phyloP scores from a whole-genome alignment of 2,329 filamentous ascomycete species.

The Trichoderma sp. region DNA sequence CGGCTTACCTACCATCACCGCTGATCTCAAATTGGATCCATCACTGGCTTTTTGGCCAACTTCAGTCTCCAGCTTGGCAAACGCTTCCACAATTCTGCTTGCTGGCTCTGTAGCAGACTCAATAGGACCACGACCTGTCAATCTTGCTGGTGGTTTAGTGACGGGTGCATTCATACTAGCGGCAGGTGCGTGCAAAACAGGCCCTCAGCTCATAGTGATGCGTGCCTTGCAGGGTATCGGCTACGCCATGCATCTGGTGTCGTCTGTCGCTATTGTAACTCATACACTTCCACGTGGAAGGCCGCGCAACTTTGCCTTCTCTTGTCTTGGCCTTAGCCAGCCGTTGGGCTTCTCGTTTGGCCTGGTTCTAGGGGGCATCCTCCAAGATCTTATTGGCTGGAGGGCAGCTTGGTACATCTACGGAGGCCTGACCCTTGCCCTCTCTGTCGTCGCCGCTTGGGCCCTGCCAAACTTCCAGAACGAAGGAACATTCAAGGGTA shows the following conservation, averaged over 20 bases:
- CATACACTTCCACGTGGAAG: not conserved
- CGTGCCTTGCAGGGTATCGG: not conserved
- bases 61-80: not conserved
- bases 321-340: not conserved
- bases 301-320: not conserved
- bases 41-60: not conserved
- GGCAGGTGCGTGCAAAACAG: not conserved
- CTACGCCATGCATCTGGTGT: not conserved
- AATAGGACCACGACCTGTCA: not conserved
- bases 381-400: not conserved
- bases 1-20: not conserved
- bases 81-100: not conserved
- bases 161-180: not conserved
- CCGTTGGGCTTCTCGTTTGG: not conserved
- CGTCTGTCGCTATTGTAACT: not conserved
- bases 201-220: not conserved
- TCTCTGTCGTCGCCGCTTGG: not conserved
- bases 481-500: not conserved
- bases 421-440: not conserved
- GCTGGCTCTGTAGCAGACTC: not conserved
- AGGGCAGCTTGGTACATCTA: not conserved
- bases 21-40: not conserved
- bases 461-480: not conserved
- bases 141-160: not conserved
- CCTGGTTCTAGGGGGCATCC: not conserved